Evolutionary conservation across 2,329 filamentous ascomycete species (phyloP).

Genomic region (Gnomoniopsis smithogilvyi): DNA sequence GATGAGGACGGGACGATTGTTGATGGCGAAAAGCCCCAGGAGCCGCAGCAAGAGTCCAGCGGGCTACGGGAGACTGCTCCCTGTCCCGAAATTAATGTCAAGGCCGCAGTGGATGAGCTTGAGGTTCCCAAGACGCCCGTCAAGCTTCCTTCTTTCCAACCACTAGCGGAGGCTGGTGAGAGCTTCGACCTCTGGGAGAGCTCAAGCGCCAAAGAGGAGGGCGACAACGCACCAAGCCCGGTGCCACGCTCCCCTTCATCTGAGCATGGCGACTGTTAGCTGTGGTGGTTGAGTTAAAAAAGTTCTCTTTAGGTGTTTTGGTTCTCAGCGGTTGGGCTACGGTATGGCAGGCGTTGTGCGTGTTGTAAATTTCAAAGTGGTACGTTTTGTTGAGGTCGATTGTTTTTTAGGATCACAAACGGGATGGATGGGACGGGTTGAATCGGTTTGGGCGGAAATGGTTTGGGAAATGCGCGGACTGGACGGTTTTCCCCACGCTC

Average conservation of each 20-base stretch:
- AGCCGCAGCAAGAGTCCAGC: background rate
- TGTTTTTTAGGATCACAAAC: background rate
- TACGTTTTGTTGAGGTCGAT: background rate
- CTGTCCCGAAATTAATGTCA: constrained; percentile 22
- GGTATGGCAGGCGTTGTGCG: background rate
- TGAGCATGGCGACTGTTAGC: constrained; percentile 2
- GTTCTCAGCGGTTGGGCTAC: background rate
- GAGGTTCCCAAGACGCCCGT: constrained; percentile 22
- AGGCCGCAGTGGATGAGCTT: constrained; percentile 15
- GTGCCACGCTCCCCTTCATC: constrained; percentile 13
- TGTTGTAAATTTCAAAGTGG: background rate
- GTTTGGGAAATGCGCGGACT: too few relatives aligned
- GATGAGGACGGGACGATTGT: constrained; percentile 41
- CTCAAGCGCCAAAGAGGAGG: constrained; percentile 59
- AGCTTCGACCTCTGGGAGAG: constrained; percentile 71
- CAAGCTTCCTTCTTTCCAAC: constrained; percentile 47
- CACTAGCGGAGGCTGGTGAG: constrained; percentile 57
- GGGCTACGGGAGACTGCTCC: constrained; percentile 10
- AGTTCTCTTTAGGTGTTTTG: background rate
- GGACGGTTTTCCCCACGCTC: too few relatives aligned
- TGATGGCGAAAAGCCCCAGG: constrained; percentile 7
- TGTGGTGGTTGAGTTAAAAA: background rate
- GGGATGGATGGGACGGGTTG: background rate
- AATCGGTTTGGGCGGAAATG: too few relatives aligned
- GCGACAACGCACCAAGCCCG: constrained; percentile 26